Evolutionary conservation across 73 alveolate genomes (phyloP).

Genomic region (Paramecium tetraurelia): DNA sequence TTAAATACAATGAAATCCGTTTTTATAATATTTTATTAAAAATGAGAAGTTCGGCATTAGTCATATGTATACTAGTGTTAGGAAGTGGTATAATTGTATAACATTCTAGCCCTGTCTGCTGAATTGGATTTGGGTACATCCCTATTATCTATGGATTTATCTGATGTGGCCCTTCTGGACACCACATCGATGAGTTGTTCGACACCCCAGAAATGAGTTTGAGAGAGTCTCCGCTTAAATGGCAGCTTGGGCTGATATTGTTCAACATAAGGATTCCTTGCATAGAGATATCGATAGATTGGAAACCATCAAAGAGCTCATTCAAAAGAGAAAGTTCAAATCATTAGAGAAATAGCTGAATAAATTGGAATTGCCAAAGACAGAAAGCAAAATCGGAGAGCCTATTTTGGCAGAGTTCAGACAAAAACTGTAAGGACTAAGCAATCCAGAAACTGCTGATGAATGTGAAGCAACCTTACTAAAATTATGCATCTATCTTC

Average conservation of each 20-base stretch:
- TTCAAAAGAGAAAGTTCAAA: not conserved
- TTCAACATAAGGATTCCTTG: constrained; percentile 35
- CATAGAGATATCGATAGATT: constrained; percentile 18
- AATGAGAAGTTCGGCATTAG: not conserved
- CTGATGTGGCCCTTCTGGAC: constrained; percentile 18
- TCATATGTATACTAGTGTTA: not conserved
- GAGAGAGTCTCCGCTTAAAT: constrained; percentile 38
- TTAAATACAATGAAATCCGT: not conserved
- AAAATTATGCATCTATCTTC: constrained; percentile 36
- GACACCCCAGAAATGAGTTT: constrained; percentile 21
- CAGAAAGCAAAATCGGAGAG: constrained; percentile 10
- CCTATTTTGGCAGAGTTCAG: constrained; percentile 45
- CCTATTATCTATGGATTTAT: not conserved
- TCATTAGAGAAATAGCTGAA: not conserved
- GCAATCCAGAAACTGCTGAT: constrained; percentile 28
- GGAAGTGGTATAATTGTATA: not conserved
- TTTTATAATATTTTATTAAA: not conserved
- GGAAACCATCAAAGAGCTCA: constrained; percentile 9
- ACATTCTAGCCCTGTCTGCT: not conserved
- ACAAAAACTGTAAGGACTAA: not conserved
- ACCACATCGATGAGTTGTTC: constrained; percentile 45
- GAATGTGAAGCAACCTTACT: constrained; percentile 43
- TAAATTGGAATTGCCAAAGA: not conserved
- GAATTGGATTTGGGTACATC: constrained; percentile 23
- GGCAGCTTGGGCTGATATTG: constrained; percentile 55